A percentile compares a stretch with the other conserved stretches of the same genome.
Evolutionary conservation across 2,329 filamentous ascomycete species (phyloP).

Genomic region (Fusarium clavum): DNA sequence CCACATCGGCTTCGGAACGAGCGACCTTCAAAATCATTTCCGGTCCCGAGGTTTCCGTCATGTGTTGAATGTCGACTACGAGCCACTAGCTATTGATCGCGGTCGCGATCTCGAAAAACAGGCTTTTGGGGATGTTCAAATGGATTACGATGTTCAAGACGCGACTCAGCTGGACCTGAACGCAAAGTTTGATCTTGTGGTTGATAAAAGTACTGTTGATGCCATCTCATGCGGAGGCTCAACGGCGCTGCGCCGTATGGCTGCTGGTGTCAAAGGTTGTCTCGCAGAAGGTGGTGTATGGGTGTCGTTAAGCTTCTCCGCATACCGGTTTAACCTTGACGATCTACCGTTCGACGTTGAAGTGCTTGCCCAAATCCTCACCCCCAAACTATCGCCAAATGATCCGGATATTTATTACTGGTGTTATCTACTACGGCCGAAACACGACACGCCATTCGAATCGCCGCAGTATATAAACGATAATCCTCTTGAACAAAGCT

Average conservation of each 20-base stretch:
- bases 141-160: conserved; percentile 59
- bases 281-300: conserved; percentile 56
- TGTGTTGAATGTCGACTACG: conserved; percentile 63
- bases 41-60: conserved; percentile 55
- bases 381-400: conserved; percentile 53
- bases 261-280: conserved; percentile 49
- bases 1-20: conserved; percentile 62
- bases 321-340: conserved; percentile 53
- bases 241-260: conserved; percentile 54
- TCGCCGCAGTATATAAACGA: conserved; percentile 10
- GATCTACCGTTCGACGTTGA: conserved; percentile 56
- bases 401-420: conserved; percentile 62
- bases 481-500: conserved; percentile 18
- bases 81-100: conserved; percentile 59
- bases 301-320: conserved; percentile 63
- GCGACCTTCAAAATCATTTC: conserved; percentile 62
- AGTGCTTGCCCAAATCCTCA: conserved; percentile 57
- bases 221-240: conserved; percentile 60
- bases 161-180: conserved; percentile 53
- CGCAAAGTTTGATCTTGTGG: conserved; percentile 54
- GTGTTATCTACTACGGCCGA: conserved; percentile 58
- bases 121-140: conserved; percentile 58
- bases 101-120: conserved; percentile 55
- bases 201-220: conserved; percentile 64
- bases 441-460: conserved; percentile 13